A percentile compares a stretch with the other conserved stretches of the same genome.
Conservation (phyloP, 352 stramenopile species). For the Chrysophaeum taylorii region DNA sequence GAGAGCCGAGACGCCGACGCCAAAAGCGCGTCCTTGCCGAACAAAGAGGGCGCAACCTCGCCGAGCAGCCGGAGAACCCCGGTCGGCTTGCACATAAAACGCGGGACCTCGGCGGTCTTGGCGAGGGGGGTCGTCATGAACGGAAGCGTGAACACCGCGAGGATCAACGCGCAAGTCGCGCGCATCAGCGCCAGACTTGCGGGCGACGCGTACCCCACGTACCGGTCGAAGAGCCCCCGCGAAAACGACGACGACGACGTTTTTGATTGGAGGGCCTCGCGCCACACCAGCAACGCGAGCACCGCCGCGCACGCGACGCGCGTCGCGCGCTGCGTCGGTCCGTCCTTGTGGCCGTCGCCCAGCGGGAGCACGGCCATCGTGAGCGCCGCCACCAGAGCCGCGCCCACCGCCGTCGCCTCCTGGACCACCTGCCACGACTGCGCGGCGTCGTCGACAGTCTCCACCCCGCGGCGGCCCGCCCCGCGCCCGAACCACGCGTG, state of each 20-base stretch:
- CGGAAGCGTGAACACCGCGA: neutral
- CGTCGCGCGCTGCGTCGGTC: neutral
- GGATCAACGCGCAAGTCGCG: neutral
- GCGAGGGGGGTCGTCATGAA: neutral
- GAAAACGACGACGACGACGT: too few species aligned
- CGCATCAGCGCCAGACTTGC: neutral
- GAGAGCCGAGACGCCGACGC: neutral
- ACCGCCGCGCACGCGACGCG: neutral
- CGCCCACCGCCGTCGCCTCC: neutral
- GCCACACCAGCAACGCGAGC: neutral
- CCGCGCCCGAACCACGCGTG: neutral
- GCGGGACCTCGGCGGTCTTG: neutral
- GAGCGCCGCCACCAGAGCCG: neutral
- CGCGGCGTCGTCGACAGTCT: neutral
- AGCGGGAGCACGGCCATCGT: neutral
- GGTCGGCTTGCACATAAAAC: neutral
- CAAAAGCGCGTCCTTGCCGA: neutral
- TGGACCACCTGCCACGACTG: neutral
- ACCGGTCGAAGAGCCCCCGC: neutral
- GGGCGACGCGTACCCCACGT: neutral
- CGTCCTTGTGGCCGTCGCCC: neutral
- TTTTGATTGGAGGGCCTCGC: neutral
- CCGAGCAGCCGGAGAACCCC: neutral
- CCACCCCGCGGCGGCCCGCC: neutral
- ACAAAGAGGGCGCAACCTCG: neutral